Percentiles rank a stretch among this genome's conserved stretches.
These are phyloP conservation scores for Vinca minor DNA, from an alignment of 257 asterid species.

Conservation along the genomic window DNA sequence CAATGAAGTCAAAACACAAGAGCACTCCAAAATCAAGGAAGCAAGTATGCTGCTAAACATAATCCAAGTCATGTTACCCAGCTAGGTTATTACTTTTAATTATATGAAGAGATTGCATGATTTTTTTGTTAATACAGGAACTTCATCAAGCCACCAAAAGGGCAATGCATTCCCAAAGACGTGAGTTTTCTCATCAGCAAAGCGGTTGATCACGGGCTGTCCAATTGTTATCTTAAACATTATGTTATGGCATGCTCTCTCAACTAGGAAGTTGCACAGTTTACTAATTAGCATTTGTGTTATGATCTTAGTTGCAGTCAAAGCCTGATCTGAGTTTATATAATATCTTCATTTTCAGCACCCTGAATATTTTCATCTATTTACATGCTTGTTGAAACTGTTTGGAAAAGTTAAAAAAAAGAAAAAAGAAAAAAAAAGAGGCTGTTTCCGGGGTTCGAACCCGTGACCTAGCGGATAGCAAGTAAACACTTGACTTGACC, in stretches of 20 bases:
- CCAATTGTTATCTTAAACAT: conserved; percentile 8
- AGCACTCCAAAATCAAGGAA: conserved; percentile 30
- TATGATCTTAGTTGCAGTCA: background rate
- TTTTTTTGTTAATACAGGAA: conserved; percentile 42
- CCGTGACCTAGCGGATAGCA: no score
- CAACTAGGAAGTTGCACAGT: background rate
- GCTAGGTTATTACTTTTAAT: conserved; percentile 9
- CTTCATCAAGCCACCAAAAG: conserved; percentile 28
- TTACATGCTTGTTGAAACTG: background rate
- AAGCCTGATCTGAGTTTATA: background rate
- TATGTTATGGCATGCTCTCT: background rate
- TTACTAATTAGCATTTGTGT: background rate
- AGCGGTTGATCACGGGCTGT: background rate
- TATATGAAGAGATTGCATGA: conserved; percentile 12
- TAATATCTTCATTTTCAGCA: background rate
- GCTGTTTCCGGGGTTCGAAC: no score
- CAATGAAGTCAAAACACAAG: conserved; percentile 21
- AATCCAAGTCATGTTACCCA: conserved; percentile 10
- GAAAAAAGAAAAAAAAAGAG: no score
- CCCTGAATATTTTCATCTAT: background rate
- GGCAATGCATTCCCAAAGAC: conserved; percentile 35
- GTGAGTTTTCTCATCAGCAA: conserved; percentile 34
- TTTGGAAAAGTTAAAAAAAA: conserved; percentile 1
- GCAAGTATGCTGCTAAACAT: conserved; percentile 39
- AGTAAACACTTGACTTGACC: no score